Conservation (phyloP, 192 early-diverging fungal genomes). For the Coemansia sp. region DNA sequence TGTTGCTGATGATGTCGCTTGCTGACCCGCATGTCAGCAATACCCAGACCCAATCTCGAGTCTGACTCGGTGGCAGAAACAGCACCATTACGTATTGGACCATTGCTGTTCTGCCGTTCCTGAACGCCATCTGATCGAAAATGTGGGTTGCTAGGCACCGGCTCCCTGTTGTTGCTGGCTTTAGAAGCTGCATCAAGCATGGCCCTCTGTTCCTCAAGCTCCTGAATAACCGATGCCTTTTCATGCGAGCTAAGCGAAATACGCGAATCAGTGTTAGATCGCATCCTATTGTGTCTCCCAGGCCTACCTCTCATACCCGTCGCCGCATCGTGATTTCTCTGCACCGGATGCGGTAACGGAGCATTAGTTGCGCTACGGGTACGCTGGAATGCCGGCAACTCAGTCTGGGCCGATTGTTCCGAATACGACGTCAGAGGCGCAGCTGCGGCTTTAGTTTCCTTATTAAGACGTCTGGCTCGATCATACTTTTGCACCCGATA, state of each 20-base stretch:
- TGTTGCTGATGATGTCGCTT: not conserved
- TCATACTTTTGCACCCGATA: slow-evolving; percentile 73
- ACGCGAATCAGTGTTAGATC: slow-evolving; percentile 47
- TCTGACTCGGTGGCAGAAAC: no score
- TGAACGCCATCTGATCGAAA: not conserved
- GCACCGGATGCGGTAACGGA: not conserved
- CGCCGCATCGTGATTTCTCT: not conserved
- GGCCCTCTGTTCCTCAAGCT: not conserved
- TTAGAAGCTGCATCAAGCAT: not conserved
- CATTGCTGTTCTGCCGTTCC: not conserved
- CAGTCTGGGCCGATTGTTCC: slow-evolving; percentile 32
- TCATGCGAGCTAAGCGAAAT: slow-evolving; percentile 34
- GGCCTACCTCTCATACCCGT: not conserved
- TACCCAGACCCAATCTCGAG: slow-evolving; percentile 23
- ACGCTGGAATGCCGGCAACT: slow-evolving; percentile 47
- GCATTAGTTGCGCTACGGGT: slow-evolving; percentile 29
- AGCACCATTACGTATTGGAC: no score
- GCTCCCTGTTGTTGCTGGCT: no score
- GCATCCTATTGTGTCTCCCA: slow-evolving; percentile 29
- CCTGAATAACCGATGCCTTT: slow-evolving; percentile 8
- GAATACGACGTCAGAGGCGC: slow-evolving; percentile 39
- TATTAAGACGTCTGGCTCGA: slow-evolving; percentile 18
- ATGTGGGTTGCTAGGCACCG: slow-evolving; percentile 4
- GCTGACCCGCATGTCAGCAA: slow-evolving; percentile 14
- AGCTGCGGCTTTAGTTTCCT: not conserved